phyloP scores from a whole-genome alignment of 164 flowering plant genomes.

The Echeveria elegans region DNA sequence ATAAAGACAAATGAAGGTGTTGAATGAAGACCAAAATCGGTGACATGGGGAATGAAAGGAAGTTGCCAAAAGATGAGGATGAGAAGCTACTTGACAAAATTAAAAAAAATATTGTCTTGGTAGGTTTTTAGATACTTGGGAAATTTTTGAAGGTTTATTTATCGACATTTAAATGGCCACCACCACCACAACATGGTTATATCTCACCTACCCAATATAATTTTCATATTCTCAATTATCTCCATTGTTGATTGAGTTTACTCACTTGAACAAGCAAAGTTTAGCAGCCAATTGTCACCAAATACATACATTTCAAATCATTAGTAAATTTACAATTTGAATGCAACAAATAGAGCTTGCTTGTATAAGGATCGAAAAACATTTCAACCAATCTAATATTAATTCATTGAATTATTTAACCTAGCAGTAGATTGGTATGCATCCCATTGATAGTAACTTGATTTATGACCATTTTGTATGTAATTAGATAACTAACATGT shows the following conservation, averaged over 20 bases:
- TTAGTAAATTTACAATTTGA: neutral
- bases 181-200: neutral
- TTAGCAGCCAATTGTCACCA: neutral
- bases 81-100: neutral
- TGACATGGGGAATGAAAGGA: neutral
- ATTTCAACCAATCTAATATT: neutral
- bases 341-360: neutral
- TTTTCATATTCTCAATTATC: neutral
- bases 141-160: neutral
- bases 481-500: neutral
- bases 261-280: neutral
- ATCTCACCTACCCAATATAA: neutral
- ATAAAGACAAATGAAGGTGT: neutral
- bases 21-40: slow-evolving; percentile 6
- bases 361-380: neutral
- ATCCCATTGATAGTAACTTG: no score
- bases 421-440: no score
- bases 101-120: neutral
- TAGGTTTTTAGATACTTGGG: neutral
- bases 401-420: neutral
- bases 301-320: neutral
- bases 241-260: neutral
- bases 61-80: neutral
- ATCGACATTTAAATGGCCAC: neutral
- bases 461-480: no score